Conservation (phyloP, 768 basidiomycete species). For the Tephrocybe rancida region DNA sequence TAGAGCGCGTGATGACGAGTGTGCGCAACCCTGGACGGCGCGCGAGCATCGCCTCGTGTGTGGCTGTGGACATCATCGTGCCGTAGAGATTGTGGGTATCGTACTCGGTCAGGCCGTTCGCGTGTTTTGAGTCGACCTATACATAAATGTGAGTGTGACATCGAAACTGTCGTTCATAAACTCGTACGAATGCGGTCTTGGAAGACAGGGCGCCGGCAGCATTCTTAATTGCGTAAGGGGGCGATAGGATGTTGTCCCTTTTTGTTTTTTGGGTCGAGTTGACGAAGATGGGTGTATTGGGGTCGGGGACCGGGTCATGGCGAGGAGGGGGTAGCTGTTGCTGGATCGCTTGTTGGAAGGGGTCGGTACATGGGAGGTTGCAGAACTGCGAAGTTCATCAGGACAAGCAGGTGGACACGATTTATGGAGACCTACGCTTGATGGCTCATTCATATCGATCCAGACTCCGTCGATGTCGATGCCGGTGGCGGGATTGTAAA, state of each 20-base stretch:
- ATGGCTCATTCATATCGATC: slow-evolving; percentile 80
- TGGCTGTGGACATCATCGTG: slow-evolving; percentile 69
- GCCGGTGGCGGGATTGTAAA: slow-evolving; percentile 55
- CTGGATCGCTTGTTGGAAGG: slow-evolving; percentile 55
- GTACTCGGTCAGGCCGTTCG: slow-evolving; percentile 61
- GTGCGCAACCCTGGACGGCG: slow-evolving; percentile 63
- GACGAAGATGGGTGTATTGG: slow-evolving; percentile 54
- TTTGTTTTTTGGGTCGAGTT: slow-evolving; percentile 20
- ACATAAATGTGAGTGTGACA: slow-evolving; percentile 25
- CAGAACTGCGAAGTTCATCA: slow-evolving; percentile 51
- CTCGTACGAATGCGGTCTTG: slow-evolving; percentile 55
- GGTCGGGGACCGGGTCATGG: slow-evolving; percentile 49
- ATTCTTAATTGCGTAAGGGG: slow-evolving; percentile 66
- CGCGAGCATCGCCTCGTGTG: slow-evolving; percentile 60
- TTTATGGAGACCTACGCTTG: slow-evolving; percentile 46
- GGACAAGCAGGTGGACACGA: background rate
- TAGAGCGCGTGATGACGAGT: slow-evolving; percentile 73
- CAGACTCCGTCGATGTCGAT: slow-evolving; percentile 72
- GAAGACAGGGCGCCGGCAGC: slow-evolving; percentile 52
- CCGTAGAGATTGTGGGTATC: slow-evolving; percentile 71
- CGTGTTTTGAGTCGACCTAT: slow-evolving; percentile 50
- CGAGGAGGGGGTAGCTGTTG: slow-evolving; percentile 59
- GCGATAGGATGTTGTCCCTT: slow-evolving; percentile 44
- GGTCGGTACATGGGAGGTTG: slow-evolving; percentile 59
- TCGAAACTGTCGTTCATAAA: background rate